These are phyloP conservation scores for Teunomyces tritomae DNA, from an alignment of 805 yeast genomes.

Conservation along the genomic window DNA sequence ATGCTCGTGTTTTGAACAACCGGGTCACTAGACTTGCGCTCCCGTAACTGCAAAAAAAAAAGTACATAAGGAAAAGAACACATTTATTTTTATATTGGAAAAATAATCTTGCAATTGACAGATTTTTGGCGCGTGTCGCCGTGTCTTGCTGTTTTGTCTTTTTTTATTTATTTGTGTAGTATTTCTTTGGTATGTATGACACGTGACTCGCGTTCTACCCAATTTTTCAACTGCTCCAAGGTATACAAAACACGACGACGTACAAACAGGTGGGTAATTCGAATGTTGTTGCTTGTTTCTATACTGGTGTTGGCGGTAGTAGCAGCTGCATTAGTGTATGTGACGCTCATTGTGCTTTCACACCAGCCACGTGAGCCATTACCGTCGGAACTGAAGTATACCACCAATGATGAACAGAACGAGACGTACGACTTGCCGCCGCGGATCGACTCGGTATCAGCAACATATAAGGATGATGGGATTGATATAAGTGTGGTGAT, in stretches of 20 bases:
- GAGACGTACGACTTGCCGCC: conserved; percentile 31
- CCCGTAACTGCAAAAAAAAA: not conserved
- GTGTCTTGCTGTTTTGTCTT: not conserved
- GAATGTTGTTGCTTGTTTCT: not conserved
- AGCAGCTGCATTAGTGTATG: conserved; percentile 25
- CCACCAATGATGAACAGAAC: conserved; percentile 42
- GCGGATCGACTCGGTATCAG: conserved; percentile 22
- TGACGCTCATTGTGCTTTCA: conserved; percentile 46
- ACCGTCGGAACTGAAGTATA: conserved; percentile 52
- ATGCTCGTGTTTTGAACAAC: conserved; percentile 48
- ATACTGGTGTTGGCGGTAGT: conserved; percentile 5
- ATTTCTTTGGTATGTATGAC: not conserved
- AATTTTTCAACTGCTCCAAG: not conserved
- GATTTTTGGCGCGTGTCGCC: not conserved
- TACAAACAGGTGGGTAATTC: not conserved
- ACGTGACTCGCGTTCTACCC: not conserved
- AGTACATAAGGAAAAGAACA: not conserved
- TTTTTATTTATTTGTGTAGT: no score
- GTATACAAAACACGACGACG: not conserved
- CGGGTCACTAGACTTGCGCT: conserved; percentile 40
- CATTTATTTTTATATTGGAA: no score
- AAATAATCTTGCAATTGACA: not conserved
- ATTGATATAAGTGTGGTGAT: conserved; percentile 73
- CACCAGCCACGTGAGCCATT: conserved; percentile 61
- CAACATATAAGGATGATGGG: conserved; percentile 22